phyloP scores from a whole-genome alignment of 257 asterid species.

The Fraxinus excelsior region DNA sequence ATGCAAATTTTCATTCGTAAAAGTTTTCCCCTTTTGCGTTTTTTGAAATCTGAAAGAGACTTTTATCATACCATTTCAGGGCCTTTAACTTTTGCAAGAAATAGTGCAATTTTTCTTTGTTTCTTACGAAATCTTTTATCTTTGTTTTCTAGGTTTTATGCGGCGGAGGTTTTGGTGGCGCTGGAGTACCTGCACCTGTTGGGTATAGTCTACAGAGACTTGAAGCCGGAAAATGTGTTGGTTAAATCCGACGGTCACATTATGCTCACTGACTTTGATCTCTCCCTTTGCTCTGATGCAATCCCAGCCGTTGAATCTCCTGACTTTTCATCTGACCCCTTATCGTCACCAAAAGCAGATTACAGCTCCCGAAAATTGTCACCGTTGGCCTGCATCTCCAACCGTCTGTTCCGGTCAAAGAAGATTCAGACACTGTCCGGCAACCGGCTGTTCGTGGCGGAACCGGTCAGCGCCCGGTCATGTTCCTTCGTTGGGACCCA shows the following conservation, averaged over 20 bases:
- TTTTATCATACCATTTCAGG: conserved; percentile 32
- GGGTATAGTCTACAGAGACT: conserved; percentile 84
- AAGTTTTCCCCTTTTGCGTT: conserved; percentile 23
- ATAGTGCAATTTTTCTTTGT: conserved; percentile 26
- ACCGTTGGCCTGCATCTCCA: conserved; percentile 68
- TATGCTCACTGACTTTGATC: conserved; percentile 86
- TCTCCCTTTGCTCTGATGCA: conserved; percentile 78
- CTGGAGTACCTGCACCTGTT: conserved; percentile 86
- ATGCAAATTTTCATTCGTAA: conserved; percentile 30
- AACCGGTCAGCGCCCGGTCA: conserved; percentile 80
- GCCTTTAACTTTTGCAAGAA: conserved; percentile 29
- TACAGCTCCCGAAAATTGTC: conserved; percentile 32
- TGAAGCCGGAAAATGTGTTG: conserved; percentile 87
- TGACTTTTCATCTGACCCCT: conserved; percentile 36
- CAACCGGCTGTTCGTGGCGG: conserved; percentile 78
- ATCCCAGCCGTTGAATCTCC: conserved; percentile 81
- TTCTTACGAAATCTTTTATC: conserved; percentile 8
- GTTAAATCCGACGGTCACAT: conserved; percentile 98
- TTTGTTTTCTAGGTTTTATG: conserved; percentile 60
- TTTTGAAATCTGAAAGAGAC: conserved; percentile 30
- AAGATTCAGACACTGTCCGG: conserved; percentile 62
- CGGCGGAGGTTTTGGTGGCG: conserved; percentile 91
- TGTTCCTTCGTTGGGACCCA: conserved; percentile 91
- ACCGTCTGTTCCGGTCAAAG: conserved; percentile 68
- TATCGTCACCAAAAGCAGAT: conserved; percentile 31